These are phyloP conservation scores for Megacollybia marginata DNA, from an alignment of 768 basidiomycete species.

Conservation along the genomic window DNA sequence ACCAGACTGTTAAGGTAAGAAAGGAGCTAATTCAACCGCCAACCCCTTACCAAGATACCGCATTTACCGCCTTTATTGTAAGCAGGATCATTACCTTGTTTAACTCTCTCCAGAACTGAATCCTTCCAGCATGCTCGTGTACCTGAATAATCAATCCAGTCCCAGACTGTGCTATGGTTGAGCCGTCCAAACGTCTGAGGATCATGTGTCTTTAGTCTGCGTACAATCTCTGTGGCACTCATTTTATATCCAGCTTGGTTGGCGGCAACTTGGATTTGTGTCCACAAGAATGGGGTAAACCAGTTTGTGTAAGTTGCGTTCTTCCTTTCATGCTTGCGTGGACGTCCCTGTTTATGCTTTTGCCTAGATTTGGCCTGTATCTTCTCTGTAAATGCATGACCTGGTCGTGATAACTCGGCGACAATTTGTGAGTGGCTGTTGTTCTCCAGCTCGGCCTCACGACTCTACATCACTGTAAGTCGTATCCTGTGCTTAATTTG, in stretches of 20 bases:
- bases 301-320: background rate
- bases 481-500: too few species aligned
- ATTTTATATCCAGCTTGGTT: conserved; percentile 7
- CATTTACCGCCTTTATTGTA: conserved; percentile 11
- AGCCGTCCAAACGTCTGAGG: conserved; percentile 10
- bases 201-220: conserved; percentile 7
- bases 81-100: conserved; percentile 5
- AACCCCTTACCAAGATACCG: conserved; percentile 12
- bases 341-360: background rate
- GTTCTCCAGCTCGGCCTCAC: too few species aligned
- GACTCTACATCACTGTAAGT: too few species aligned
- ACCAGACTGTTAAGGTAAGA: conserved; percentile 1
- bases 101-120: conserved; percentile 3
- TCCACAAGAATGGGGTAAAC: background rate
- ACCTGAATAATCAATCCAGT: conserved; percentile 17
- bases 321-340: background rate
- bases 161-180: conserved; percentile 12
- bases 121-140: conserved; percentile 13
- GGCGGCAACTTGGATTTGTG: conserved; percentile 5
- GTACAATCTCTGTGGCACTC: conserved; percentile 11
- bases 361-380: background rate
- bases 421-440: too few species aligned
- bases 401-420: background rate
- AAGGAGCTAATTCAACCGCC: background rate
- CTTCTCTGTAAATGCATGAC: background rate